These are phyloP conservation scores for Cryphonectria carpinicola DNA, from an alignment of 2,329 filamentous ascomycete species.

Conservation along the genomic window DNA sequence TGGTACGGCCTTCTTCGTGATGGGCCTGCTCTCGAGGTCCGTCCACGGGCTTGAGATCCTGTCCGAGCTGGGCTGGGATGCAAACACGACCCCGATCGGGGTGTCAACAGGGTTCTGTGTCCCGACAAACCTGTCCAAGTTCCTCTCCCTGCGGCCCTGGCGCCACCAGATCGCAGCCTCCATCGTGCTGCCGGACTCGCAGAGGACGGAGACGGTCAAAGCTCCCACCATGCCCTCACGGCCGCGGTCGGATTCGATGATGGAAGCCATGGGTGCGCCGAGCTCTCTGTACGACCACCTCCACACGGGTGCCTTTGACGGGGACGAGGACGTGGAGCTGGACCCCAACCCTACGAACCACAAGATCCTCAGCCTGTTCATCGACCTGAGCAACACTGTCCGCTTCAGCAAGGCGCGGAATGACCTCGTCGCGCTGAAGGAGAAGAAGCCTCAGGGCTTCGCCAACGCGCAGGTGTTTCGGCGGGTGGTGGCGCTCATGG, in stretches of 20 bases:
- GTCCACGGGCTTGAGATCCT: conserved; percentile 91
- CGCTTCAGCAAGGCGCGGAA: conserved; percentile 84
- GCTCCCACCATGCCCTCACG: conserved; percentile 47
- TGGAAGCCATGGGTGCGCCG: conserved; percentile 33
- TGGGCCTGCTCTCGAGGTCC: conserved; percentile 90
- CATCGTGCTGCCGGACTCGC: conserved; percentile 53
- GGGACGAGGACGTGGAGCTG: conserved; percentile 39
- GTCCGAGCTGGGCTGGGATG: conserved; percentile 89
- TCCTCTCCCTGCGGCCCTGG: conserved; percentile 74
- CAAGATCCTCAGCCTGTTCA: conserved; percentile 81
- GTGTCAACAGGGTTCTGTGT: conserved; percentile 86
- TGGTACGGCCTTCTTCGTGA: conserved; percentile 94
- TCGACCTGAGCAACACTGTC: conserved; percentile 91
- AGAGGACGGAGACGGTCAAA: conserved; percentile 55
- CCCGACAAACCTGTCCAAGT: conserved; percentile 74
- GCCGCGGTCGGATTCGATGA: conserved; percentile 44
- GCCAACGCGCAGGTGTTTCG: conserved; percentile 78
- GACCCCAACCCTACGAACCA: conserved; percentile 60
- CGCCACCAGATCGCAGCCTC: conserved; percentile 53
- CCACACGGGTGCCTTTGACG: conserved; percentile 24
- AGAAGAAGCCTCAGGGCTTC: conserved; percentile 75
- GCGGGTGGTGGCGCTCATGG: conserved; percentile 81
- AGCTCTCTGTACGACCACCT: conserved; percentile 21
- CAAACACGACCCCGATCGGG: conserved; percentile 81
- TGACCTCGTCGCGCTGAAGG: conserved; percentile 80